Conservation (phyloP, 192 early-diverging fungal genomes). For the Linderina pennispora region DNA sequence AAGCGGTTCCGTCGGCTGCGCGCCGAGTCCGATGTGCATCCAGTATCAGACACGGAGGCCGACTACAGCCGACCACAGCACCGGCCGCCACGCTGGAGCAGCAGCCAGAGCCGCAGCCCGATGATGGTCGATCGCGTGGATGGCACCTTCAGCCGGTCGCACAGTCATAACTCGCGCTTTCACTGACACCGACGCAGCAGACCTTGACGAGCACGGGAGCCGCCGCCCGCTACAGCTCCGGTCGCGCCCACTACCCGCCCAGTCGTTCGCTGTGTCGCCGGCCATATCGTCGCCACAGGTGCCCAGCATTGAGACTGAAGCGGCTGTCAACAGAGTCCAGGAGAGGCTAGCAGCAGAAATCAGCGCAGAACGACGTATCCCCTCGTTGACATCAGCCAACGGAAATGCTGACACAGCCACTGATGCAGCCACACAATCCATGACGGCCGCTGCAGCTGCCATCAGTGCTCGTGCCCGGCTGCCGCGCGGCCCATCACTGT, state of each 20-base stretch:
- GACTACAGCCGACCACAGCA: conserved; percentile 7
- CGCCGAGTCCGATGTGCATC: conserved; percentile 1
- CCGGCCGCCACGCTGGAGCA: neutral
- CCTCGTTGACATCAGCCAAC: no score
- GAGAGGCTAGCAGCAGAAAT: conserved; percentile 24
- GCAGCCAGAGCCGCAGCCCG: conserved; percentile 2
- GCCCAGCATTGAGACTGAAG: conserved; percentile 10
- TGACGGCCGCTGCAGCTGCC: neutral
- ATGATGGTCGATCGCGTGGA: neutral
- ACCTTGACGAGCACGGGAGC: neutral
- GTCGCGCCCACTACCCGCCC: conserved; percentile 28
- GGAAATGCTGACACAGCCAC: no score
- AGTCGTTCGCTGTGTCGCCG: conserved; percentile 2
- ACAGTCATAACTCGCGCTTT: conserved; percentile 7
- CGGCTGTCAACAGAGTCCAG: conserved; percentile 33
- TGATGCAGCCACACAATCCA: no score
- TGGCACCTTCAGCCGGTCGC: conserved; percentile 11
- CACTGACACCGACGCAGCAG: neutral
- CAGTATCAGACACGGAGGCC: conserved; percentile 12
- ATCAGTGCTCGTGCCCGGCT: neutral
- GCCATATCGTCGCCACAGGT: neutral
- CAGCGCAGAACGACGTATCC: conserved; percentile 4
- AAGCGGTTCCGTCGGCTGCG: neutral
- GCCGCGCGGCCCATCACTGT: conserved; percentile 27
- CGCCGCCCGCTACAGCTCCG: conserved; percentile 10